These are phyloP conservation scores for Boletellus sp. DNA, from an alignment of 768 basidiomycete species.

Conservation along the genomic window DNA sequence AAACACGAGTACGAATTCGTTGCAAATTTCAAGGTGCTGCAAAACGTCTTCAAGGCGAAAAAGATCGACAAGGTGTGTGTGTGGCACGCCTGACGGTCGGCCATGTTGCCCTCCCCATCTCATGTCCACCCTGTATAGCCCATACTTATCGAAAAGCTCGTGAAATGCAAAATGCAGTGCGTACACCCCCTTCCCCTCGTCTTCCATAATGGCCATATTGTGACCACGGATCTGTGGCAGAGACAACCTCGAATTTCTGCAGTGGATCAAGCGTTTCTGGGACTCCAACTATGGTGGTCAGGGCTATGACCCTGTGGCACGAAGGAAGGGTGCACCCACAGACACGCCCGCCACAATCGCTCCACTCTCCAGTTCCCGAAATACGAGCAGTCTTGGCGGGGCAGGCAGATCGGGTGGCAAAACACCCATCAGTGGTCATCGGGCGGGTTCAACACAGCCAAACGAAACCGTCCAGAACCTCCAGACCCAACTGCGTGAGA, in stretches of 20 bases:
- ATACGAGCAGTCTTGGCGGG: conserved; percentile 35
- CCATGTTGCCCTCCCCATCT: neutral
- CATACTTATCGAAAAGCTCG: conserved; percentile 89
- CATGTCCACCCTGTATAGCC: conserved; percentile 48
- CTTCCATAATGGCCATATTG: conserved; percentile 6
- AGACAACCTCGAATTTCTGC: conserved; percentile 97
- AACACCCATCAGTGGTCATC: conserved; percentile 68
- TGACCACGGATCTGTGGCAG: conserved; percentile 36
- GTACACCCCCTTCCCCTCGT: conserved; percentile 31
- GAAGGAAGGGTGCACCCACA: conserved; percentile 73
- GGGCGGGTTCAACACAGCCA: conserved; percentile 62
- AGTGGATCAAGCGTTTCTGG: conserved; percentile 98
- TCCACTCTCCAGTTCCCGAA: conserved; percentile 47
- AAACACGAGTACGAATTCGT: conserved; percentile 95
- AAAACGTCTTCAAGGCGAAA: conserved; percentile 86
- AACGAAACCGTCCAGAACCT: conserved; percentile 65
- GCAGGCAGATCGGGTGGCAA: conserved; percentile 57
- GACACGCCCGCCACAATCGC: conserved; percentile 79
- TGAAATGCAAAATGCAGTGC: conserved; percentile 99
- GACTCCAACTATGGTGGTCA: conserved; percentile 86
- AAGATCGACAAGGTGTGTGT: conserved; percentile 86
- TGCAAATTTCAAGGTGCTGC: conserved; percentile 93
- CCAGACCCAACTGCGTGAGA: conserved; percentile 76
- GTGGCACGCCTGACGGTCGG: neutral
- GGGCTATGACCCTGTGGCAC: conserved; percentile 79